Evolutionary conservation across 1,284 basidiomycete genomes (phyloP).

Genomic region (Sporisorium iseilematis-ciliati): DNA sequence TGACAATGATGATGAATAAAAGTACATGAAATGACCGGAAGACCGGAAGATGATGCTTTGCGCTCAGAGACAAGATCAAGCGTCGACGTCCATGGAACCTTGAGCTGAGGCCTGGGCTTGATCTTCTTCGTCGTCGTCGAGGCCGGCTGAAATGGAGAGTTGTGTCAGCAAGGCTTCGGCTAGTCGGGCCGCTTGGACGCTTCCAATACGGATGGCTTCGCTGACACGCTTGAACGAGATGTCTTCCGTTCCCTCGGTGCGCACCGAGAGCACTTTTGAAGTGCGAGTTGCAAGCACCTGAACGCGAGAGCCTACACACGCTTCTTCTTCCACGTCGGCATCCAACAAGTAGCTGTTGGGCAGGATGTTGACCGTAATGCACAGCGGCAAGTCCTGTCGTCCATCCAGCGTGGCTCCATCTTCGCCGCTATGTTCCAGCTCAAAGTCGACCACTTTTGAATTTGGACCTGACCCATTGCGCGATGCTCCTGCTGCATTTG

Average conservation of each 20-base stretch:
- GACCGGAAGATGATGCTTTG: neutral
- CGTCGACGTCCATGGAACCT: conserved; percentile 33
- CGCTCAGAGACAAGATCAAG: neutral
- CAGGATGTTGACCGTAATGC: conserved; percentile 61
- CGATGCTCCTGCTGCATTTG: conserved; percentile 7
- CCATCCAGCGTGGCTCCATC: conserved; percentile 51
- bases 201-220: conserved; percentile 43
- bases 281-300: conserved; percentile 53
- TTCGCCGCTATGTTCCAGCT: conserved; percentile 56
- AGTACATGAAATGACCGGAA: conserved; percentile 10
- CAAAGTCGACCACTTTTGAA: conserved; percentile 59
- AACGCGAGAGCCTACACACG: conserved; percentile 45
- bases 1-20: conserved; percentile 1
- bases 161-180: conserved; percentile 38
- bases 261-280: conserved; percentile 46
- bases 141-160: conserved; percentile 16
- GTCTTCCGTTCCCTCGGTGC: conserved; percentile 40
- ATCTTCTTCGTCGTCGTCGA: conserved; percentile 25
- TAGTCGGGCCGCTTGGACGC: conserved; percentile 41
- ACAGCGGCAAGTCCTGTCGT: conserved; percentile 57
- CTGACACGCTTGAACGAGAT: conserved; percentile 46
- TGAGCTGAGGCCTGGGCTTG: conserved; percentile 8
- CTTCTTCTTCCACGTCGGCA: conserved; percentile 60
- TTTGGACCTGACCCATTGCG: conserved; percentile 8
- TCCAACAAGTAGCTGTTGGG: conserved; percentile 57